Conservation (phyloP, 1,139 yeast species). For the Taphrina pruni region DNA sequence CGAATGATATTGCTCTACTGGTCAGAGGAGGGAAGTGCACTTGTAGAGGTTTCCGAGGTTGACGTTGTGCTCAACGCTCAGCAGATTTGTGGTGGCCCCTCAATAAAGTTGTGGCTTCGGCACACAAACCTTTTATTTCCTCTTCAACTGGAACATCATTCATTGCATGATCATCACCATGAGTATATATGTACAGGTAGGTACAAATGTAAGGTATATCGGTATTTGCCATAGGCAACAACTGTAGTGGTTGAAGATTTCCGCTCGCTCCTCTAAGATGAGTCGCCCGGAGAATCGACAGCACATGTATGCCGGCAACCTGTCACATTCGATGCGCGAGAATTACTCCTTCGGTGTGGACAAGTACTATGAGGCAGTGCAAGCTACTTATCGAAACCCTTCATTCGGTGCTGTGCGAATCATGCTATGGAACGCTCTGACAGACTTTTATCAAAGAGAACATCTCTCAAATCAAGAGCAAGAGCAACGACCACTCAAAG, state of each 20-base stretch:
- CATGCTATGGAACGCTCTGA: conserved; percentile 40
- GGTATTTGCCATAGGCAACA: no score
- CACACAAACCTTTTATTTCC: not conserved
- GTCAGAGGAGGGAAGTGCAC: not conserved
- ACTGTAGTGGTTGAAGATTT: no score
- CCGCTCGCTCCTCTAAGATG: not conserved
- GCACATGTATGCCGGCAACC: conserved; percentile 40
- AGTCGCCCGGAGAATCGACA: conserved; percentile 38
- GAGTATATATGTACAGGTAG: no score
- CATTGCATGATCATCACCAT: no score
- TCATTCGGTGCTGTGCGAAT: conserved; percentile 37
- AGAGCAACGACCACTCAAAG: conserved; percentile 23
- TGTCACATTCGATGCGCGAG: conserved; percentile 41
- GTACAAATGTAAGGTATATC: no score
- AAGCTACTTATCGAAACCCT: conserved; percentile 38
- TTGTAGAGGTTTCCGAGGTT: not conserved
- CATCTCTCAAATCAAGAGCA: not conserved
- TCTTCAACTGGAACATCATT: no score
- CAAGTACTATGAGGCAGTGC: conserved; percentile 40
- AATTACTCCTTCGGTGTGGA: conserved; percentile 43
- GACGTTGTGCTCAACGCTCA: not conserved
- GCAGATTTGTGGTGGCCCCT: conserved; percentile 6
- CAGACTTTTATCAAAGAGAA: conserved; percentile 27
- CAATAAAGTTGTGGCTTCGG: conserved; percentile 21
- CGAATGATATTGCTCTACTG: no score